Conservation (phyloP, 768 basidiomycete genomes). For the Hericium coralloides region DNA sequence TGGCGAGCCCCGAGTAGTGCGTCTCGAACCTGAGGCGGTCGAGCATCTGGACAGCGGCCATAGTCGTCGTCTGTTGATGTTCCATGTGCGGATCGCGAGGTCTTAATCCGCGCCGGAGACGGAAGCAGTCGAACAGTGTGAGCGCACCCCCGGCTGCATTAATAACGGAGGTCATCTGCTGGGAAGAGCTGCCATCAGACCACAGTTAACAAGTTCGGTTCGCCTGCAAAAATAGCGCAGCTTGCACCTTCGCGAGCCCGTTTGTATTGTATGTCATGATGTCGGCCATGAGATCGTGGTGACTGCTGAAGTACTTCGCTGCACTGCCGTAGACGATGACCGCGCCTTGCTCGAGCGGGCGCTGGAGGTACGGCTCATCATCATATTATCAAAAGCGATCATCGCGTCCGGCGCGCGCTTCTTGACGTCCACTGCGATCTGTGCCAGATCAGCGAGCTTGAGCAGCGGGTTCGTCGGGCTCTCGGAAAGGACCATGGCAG, state of each 20-base stretch:
- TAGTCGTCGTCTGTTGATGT: constrained; percentile 77
- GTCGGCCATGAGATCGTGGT: constrained; percentile 99
- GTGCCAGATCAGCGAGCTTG: constrained; percentile 88
- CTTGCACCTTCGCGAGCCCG: constrained; percentile 85
- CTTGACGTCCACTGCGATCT: constrained; percentile 79
- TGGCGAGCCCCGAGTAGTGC: constrained; percentile 82
- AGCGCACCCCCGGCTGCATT: constrained; percentile 95
- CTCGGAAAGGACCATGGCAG: constrained; percentile 93
- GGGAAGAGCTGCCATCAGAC: not conserved
- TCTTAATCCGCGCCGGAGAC: constrained; percentile 95
- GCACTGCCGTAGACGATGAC: constrained; percentile 98
- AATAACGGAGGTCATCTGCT: constrained; percentile 88
- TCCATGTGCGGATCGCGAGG: constrained; percentile 95
- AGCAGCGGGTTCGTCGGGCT: constrained; percentile 96
- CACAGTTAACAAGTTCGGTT: not conserved
- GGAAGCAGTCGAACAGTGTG: constrained; percentile 93
- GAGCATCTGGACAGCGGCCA: constrained; percentile 81
- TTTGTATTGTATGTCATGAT: constrained; percentile 88
- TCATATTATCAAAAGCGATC: constrained; percentile 93
- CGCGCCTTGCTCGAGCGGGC: constrained; percentile 91
- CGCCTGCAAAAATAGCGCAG: constrained; percentile 6
- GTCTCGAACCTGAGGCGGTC: constrained; percentile 78
- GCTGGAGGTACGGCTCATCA: constrained; percentile 98
- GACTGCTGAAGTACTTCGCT: constrained; percentile 95
- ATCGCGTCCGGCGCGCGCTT: constrained; percentile 71